These are phyloP conservation scores for Trichoderma koningiopsis DNA, from an alignment of 2,329 filamentous ascomycete genomes.

Conservation along the genomic window DNA sequence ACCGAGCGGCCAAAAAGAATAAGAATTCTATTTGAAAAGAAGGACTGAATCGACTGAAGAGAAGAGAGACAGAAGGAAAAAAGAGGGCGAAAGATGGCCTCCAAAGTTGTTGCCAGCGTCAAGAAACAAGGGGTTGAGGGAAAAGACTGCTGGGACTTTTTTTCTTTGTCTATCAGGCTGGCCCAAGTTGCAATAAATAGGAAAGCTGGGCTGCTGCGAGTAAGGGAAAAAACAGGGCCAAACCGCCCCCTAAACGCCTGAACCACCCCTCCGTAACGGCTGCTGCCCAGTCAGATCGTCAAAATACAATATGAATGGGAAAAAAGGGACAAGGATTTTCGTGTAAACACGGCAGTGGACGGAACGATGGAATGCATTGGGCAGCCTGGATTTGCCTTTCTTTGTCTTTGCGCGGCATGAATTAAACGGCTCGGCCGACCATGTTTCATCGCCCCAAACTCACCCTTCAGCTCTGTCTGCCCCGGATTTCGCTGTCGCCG, in stretches of 20 bases:
- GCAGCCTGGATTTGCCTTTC: conserved; percentile 1
- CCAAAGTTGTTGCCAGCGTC: not conserved
- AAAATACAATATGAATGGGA: not conserved
- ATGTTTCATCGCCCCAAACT: conserved; percentile 15
- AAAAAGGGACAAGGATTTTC: conserved; percentile 11
- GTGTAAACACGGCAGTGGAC: conserved; percentile 7
- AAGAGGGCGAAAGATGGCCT: conserved; percentile 1
- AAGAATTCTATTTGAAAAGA: not conserved
- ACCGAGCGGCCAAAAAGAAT: conserved; percentile 4
- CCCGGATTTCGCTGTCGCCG: not conserved
- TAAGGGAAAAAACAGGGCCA: not conserved
- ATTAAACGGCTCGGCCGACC: conserved; percentile 25
- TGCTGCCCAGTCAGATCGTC: conserved; percentile 23
- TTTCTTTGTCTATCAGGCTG: not conserved
- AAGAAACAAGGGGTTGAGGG: not conserved
- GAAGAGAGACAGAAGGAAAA: not conserved
- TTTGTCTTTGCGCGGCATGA: not conserved
- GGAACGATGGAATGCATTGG: not conserved
- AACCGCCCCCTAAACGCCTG: conserved; percentile 9
- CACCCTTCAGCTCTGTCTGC: conserved; percentile 7
- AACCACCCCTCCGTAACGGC: conserved; percentile 2
- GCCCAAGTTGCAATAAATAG: conserved; percentile 20
- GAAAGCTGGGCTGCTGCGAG: not conserved
- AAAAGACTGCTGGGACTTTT: not conserved
- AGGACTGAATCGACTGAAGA: not conserved